Evolutionary conservation across 768 basidiomycete species (phyloP), one percentile per base, ranked within the genome.

Genomic region (Leccinum subgranulosum): DNA sequence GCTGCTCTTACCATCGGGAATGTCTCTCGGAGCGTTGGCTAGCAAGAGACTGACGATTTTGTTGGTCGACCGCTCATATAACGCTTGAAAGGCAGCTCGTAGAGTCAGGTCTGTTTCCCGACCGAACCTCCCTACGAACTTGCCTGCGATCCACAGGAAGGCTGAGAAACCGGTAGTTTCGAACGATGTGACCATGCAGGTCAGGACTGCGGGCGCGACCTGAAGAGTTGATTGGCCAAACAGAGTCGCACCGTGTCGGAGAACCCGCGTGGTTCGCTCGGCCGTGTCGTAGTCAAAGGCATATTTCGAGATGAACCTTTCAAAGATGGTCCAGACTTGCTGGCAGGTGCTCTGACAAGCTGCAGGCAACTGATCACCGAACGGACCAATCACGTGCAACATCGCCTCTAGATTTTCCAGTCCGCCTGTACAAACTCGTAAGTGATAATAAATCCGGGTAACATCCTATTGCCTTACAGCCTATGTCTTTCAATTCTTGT

Each of bases 361-460:
- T 21, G 79, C 66, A 15, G 96, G 96, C 1, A 98, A 77, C 27
- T 88, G 86, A 54, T 93, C 88, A 12, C 93, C 88, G 60, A 92
- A 92, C 10, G 86, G 82, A 27, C 85, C 83, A 51, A 98, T 82
- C 54, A 95, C 85, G 56, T 83, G 80, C 17, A 99, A 78, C 86
- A 96, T 94, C n/a, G 86, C 82, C 70, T 98, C 94, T 33, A 99
- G 75, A 65, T 94, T 95, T 68, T 98, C 96, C 25, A 99, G 77
- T 2, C 85, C 86, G 71, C 92, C 95, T 94, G 58, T 0, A 39
- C 33, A 43, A 39, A 49, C 17, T 25, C 23, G 27, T 70, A 11
- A 67, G 65, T 45, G 46, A 47, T 10, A 56, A 23, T 43, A 27
- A 43, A 51, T 6, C 9, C 9, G 9, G 14, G 8, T 7, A 34